Conservation (phyloP, 2,329 filamentous ascomycete species). For the Sodiomyces alkalinus region DNA sequence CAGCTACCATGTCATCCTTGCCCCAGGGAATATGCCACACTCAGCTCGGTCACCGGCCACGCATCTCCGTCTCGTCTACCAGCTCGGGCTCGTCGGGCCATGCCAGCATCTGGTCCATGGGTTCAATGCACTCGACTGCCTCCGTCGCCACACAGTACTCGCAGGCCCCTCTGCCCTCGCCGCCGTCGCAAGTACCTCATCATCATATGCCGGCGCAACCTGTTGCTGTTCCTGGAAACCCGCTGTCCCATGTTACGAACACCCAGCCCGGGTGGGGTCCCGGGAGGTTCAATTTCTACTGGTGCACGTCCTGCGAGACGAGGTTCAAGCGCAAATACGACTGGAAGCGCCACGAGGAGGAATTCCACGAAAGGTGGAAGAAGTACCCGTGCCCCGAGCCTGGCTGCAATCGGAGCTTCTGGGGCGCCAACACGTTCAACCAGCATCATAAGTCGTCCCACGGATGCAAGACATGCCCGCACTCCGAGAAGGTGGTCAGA, state of each 20-base stretch:
- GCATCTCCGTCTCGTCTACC: slow-evolving; percentile 33
- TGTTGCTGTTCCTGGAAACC: slow-evolving; percentile 9
- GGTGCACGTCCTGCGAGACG: slow-evolving; percentile 45
- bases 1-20: slow-evolving; percentile 5
- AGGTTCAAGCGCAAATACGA: slow-evolving; percentile 54
- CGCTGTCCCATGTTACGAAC: slow-evolving; percentile 7
- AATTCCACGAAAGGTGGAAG: slow-evolving; percentile 53
- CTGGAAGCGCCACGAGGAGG: slow-evolving; percentile 55
- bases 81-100: slow-evolving; percentile 34
- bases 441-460: slow-evolving; percentile 53
- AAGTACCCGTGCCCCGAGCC: slow-evolving; percentile 51
- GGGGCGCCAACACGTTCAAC: slow-evolving; percentile 52
- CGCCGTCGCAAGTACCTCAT: slow-evolving; percentile 21
- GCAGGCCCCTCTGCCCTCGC: slow-evolving; percentile 17
- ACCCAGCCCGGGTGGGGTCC: slow-evolving; percentile 9
- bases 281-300: slow-evolving; percentile 28
- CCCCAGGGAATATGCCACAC: slow-evolving; percentile 16
- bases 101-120: slow-evolving; percentile 16
- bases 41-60: slow-evolving; percentile 20
- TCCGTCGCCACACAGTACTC: slow-evolving; percentile 18
- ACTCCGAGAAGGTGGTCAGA: slow-evolving; percentile 47
- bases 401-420: slow-evolving; percentile 51
- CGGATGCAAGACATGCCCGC: slow-evolving; percentile 48
- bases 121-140: slow-evolving; percentile 8
- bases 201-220: slow-evolving; percentile 19